Percentiles rank a stretch among this genome's conserved stretches.
phyloP scores from a whole-genome alignment of 208 protist species.

The Crithidia expoeki region DNA sequence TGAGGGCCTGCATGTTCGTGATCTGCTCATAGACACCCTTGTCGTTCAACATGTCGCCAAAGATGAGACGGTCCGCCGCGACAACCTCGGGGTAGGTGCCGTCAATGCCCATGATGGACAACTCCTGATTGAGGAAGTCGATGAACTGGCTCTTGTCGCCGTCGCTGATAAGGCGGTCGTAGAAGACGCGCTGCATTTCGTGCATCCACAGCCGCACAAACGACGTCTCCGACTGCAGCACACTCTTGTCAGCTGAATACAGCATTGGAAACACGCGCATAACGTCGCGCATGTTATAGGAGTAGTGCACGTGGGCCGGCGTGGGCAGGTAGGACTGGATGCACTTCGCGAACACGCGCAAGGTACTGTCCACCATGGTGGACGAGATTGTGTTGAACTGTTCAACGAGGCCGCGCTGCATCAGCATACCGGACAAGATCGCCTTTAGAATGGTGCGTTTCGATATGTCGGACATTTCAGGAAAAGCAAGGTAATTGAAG shows the following conservation, averaged over 20 bases:
- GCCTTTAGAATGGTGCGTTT: constrained; percentile 94
- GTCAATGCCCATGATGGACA: constrained; percentile 63
- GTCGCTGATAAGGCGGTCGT: constrained; percentile 93
- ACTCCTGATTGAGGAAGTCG: constrained; percentile 69
- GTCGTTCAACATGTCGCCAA: constrained; percentile 91
- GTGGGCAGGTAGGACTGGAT: constrained; percentile 94
- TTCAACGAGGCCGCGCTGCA: constrained; percentile 64
- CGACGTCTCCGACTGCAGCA: constrained; percentile 55
- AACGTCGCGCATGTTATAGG: constrained; percentile 99
- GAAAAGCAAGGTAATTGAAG: constrained; percentile 97
- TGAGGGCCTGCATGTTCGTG: constrained; percentile 80
- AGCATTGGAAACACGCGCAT: constrained; percentile 97
- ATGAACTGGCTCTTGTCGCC: constrained; percentile 88
- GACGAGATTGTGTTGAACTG: constrained; percentile 55
- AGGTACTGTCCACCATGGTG: constrained; percentile 88
- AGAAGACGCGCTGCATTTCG: constrained; percentile 96
- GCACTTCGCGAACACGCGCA: constrained; percentile 94
- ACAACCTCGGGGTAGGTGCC: constrained; percentile 66
- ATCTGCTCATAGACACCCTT: constrained; percentile 92
- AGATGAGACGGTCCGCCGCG: constrained; percentile 90
- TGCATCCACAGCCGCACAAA: constrained; percentile 95
- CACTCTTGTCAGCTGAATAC: constrained; percentile 79
- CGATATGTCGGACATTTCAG: constrained; percentile 94
- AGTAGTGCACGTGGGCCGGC: constrained; percentile 98
- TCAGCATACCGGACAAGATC: constrained; percentile 93